Conservation (phyloP, 139 green algal genomes). For the Deuterostichococcus epilithicus region DNA sequence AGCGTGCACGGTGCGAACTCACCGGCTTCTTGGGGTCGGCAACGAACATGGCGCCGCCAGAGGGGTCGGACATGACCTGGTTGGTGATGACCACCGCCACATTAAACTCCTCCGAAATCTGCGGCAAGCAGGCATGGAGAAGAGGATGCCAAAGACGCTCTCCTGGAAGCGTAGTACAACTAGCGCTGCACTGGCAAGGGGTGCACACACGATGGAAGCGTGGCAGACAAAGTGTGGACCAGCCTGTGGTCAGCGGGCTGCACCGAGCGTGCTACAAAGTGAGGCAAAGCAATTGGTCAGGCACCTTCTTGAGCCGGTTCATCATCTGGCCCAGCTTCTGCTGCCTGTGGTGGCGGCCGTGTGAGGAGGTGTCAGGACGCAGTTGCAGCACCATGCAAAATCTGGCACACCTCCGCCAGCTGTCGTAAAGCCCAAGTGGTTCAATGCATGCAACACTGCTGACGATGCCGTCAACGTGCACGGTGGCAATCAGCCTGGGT, state of each 20-base stretch:
- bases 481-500: too few relatives aligned
- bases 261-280: background rate
- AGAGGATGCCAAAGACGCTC: too few relatives aligned
- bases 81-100: constrained; percentile 89
- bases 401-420: constrained; percentile 25
- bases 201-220: too few relatives aligned
- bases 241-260: too few relatives aligned
- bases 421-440: constrained; percentile 1
- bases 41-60: constrained; percentile 75
- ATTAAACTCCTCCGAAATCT: constrained; percentile 89
- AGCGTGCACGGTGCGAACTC: too few relatives aligned
- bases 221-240: too few relatives aligned
- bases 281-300: background rate
- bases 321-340: constrained; percentile 80
- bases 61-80: constrained; percentile 77
- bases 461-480: too few relatives aligned
- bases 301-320: constrained; percentile 65
- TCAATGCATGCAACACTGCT: background rate
- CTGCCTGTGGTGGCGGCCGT: constrained; percentile 67
- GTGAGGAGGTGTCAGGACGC: too few relatives aligned
- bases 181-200: too few relatives aligned
- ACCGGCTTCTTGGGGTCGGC: constrained; percentile 78
- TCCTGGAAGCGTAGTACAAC: too few relatives aligned
- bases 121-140: constrained; percentile 9
- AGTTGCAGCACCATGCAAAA: too few relatives aligned